Evolutionary conservation across 2,329 filamentous ascomycete genomes (phyloP), one percentile per base, ranked within the genome.

Genomic region (Triangularia verruculosa): DNA sequence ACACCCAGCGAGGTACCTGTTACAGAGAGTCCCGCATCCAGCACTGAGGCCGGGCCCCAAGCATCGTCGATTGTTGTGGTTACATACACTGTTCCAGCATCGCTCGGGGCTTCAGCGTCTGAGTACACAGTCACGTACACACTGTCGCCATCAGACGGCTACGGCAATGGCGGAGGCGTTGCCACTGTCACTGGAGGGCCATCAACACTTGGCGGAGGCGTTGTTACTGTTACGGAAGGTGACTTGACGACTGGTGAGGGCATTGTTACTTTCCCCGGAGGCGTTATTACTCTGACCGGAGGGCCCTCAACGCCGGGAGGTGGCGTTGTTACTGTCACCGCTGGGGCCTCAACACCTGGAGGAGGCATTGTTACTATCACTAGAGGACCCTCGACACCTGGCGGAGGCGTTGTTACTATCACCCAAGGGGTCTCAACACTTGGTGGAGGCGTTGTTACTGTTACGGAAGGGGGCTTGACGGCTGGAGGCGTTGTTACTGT

Each of bases 81-180:
- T 55, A 69, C 69, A 1, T 69, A 67, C 64, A 70, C 69, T 1
- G 61, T 63, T 4, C 61, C 67, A 1, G 65, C 53, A 8, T 28
- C 34, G 1, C 61, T 61, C 1, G 66, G 65, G 11, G 62, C 32
- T 1, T n/a, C 34, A 11, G 27, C 32, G 12, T 69, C 67, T 13
- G 32, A 64, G 2, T 69, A 68, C 53, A 64, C 66, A 0, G 67
- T 69, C 15, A 70, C 66, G 15, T 70, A 71, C 59, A 69, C 68
- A 0, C 3, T 53, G 6, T 59, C 32, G 17, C 57, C 59, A 13
- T 56, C 60, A 17, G 61, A 20, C 7, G 63, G 61, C 2, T 63
- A 65, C 58, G 63, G 63, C 13, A 55, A 53, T 53, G 51, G 51
- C 4, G 51, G 51, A 2, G 51, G 8, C 12, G 15, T 59, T 27